phyloP scores from a whole-genome alignment of 208 protist species.

The Phytomonas francai region DNA sequence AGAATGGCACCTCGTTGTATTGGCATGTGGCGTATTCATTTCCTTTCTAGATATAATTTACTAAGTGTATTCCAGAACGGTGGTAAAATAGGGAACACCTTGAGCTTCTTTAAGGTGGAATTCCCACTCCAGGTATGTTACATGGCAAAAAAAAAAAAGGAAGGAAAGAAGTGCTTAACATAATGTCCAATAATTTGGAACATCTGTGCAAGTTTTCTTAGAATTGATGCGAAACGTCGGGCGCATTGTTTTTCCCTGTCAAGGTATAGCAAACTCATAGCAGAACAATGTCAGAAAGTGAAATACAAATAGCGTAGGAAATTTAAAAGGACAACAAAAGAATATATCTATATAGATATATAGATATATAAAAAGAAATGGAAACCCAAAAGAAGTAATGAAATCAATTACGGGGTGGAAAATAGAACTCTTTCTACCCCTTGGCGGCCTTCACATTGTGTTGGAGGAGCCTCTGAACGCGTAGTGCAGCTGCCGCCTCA shows the following conservation, averaged over 20 bases:
- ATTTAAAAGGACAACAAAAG: not conserved
- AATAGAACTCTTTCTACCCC: not conserved
- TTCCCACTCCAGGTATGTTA: not conserved
- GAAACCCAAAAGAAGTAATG: constrained; percentile 7
- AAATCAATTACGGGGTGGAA: not conserved
- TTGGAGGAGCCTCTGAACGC: constrained; percentile 17
- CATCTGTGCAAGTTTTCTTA: not conserved
- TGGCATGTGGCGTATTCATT: not conserved
- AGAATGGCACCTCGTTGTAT: not conserved
- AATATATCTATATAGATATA: not conserved
- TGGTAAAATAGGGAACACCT: not conserved
- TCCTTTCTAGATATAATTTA: not conserved
- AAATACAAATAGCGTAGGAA: not conserved
- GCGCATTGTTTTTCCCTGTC: not conserved
- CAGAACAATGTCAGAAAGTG: constrained; percentile 6
- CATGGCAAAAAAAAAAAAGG: not conserved
- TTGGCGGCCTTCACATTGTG: not conserved
- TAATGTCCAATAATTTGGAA: not conserved
- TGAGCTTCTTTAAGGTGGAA: not conserved
- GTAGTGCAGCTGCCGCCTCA: constrained; percentile 28
- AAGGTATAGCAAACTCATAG: not conserved
- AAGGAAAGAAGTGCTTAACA: too few species aligned
- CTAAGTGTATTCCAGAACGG: not conserved
- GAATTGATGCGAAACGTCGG: not conserved
- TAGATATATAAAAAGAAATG: not conserved